These are phyloP conservation scores for Pseudocercospora musae DNA, from an alignment of 2,329 filamentous ascomycete genomes.

Conservation along the genomic window DNA sequence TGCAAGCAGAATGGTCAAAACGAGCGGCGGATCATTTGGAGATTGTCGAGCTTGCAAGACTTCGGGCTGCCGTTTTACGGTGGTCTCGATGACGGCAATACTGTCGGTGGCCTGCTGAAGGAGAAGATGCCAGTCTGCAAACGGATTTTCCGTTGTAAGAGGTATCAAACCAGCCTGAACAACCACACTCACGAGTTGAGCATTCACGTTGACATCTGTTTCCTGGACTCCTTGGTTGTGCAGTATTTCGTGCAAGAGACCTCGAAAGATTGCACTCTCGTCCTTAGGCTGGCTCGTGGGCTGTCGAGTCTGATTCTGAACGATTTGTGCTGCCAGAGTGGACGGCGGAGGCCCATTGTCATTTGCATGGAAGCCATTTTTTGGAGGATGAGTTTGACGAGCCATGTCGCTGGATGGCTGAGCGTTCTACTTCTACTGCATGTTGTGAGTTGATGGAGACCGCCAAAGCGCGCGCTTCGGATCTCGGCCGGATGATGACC, in stretches of 20 bases:
- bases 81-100: conserved; percentile 71
- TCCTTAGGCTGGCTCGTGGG: conserved; percentile 50
- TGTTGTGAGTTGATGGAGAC: neutral
- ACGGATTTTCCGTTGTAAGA: conserved; percentile 65
- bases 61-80: conserved; percentile 69
- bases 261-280: conserved; percentile 63
- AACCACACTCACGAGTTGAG: conserved; percentile 81
- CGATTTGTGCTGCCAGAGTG: conserved; percentile 82
- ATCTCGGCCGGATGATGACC: neutral
- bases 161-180: conserved; percentile 73
- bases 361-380: conserved; percentile 21
- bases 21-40: conserved; percentile 46
- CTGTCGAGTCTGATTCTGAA: conserved; percentile 63
- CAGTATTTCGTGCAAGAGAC: conserved; percentile 65
- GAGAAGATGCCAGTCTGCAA: conserved; percentile 56
- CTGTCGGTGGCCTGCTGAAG: conserved; percentile 65
- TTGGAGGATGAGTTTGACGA: conserved; percentile 29
- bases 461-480: neutral
- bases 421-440: neutral
- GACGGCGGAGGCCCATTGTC: conserved; percentile 58
- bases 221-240: conserved; percentile 49
- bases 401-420: conserved; percentile 34
- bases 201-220: conserved; percentile 71
- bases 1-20: conserved; percentile 54
- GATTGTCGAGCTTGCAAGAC: conserved; percentile 52